phyloP scores from a whole-genome alignment of 225 moss, liverwort and hornwort species.

The Bryoerythrophyllum caledonicum region DNA sequence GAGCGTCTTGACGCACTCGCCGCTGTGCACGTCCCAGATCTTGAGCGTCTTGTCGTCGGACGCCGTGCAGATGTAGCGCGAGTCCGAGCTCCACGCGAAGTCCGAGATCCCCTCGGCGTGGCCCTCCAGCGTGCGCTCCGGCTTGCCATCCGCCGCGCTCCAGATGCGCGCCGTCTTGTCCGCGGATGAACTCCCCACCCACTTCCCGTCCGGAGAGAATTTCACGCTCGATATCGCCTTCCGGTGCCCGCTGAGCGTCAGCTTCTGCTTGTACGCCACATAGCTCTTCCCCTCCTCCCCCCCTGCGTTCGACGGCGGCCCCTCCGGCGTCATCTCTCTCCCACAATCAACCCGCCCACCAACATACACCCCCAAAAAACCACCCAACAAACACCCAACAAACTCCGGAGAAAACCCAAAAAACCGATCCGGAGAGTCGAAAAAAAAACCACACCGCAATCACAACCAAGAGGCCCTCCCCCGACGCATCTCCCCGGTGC shows the following conservation, averaged over 20 bases:
- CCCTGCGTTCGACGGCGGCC: slow-evolving; percentile 53
- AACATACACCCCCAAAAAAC: neutral
- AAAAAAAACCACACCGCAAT: too few species aligned
- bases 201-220: slow-evolving; percentile 93
- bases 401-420: too few species aligned
- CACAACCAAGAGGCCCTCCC: too few species aligned
- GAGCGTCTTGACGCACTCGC: slow-evolving; percentile 88
- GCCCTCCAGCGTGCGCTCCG: slow-evolving; percentile 82
- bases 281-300: slow-evolving; percentile 61
- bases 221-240: slow-evolving; percentile 92
- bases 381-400: neutral
- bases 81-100: slow-evolving; percentile 95
- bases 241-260: slow-evolving; percentile 70
- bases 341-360: neutral
- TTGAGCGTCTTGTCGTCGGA: slow-evolving; percentile 93
- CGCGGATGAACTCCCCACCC: slow-evolving; percentile 95
- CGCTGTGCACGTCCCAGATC: slow-evolving; percentile 85
- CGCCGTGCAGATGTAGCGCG: slow-evolving; percentile 87
- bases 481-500: too few species aligned
- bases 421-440: too few species aligned
- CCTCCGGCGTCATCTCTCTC: slow-evolving; percentile 52
- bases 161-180: slow-evolving; percentile 87
- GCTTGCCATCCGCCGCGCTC: slow-evolving; percentile 65
- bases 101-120: slow-evolving; percentile 95
- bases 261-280: slow-evolving; percentile 67